Evolutionary conservation across 805 yeast species (phyloP).

Genomic region (Lachancea dasiensis): DNA sequence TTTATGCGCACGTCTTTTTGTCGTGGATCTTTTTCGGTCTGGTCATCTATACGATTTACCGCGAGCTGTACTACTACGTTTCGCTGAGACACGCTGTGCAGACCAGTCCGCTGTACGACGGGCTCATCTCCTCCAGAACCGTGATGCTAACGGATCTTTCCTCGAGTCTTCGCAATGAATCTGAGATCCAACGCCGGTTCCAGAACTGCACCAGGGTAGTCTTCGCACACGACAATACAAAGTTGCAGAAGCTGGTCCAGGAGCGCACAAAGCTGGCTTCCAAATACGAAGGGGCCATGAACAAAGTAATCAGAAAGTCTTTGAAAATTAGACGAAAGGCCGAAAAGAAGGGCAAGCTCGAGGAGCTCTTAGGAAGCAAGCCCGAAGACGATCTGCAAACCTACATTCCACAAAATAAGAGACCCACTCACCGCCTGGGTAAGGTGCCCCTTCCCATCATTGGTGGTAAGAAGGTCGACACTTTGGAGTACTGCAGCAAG

Average conservation of each 20-base stretch:
- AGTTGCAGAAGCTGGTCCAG: conserved; percentile 49
- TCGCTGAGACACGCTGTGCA: conserved; percentile 69
- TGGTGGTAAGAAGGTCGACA: conserved; percentile 78
- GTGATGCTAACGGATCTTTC: conserved; percentile 67
- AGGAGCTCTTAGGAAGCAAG: conserved; percentile 23
- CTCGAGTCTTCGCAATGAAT: conserved; percentile 41
- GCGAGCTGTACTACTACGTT: conserved; percentile 65
- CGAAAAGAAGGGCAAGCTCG: conserved; percentile 49
- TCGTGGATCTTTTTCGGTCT: conserved; percentile 70
- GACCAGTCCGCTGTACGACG: conserved; percentile 67
- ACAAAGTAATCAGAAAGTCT: conserved; percentile 53
- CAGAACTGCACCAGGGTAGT: conserved; percentile 55
- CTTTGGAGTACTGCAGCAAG: conserved; percentile 67
- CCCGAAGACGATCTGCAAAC: conserved; percentile 52
- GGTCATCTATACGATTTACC: conserved; percentile 61
- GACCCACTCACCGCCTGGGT: conserved; percentile 75
- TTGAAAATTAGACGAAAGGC: conserved; percentile 50
- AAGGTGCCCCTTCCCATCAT: conserved; percentile 38
- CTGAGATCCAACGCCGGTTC: conserved; percentile 49
- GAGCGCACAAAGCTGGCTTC: conserved; percentile 57
- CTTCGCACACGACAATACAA: conserved; percentile 58
- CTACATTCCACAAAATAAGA: conserved; percentile 65
- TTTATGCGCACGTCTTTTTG: conserved; percentile 67
- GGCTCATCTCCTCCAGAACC: conserved; percentile 64
- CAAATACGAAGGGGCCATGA: conserved; percentile 63